Evolutionary conservation across 176 grass and related monocot species (phyloP), one percentile per base, ranked within the genome.

Genomic region (Aegilops bicornis): DNA sequence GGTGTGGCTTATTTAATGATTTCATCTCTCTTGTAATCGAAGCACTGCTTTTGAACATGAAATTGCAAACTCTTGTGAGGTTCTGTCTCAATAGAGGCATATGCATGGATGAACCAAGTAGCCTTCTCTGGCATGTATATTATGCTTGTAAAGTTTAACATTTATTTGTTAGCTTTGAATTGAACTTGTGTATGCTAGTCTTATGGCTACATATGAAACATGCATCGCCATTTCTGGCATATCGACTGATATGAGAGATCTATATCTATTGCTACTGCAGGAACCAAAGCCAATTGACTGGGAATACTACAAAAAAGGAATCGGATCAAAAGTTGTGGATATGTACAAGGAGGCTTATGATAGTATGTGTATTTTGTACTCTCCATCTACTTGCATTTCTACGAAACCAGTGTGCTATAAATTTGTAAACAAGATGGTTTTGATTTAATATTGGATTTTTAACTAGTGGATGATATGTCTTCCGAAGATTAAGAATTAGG

Each of bases 301-400:
- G 95, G 90, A 97, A 30, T 92, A 91, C 71, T 97, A 92, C 71
- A 94, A 80, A 76, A 97, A 91, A 54, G 95, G 84, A 87, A 92
- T 97, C 80, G 92, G 92, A 12, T 69, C 90, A 13, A 88, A 86
- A 37, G 70, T 94, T 79, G 90, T 97, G 8, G 87, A 97, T 79
- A 84, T 91, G 88, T 94, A 94, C 87, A 97, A 92, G 87, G 65
- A 97, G 37, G 90, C 84, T 61, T 97, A 91, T 52, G 95, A 92
- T 73, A 97, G 92, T 91, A 91, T 85, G 92, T 24, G 40, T 47
- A 79, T 23, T 83, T 40, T 29, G 12, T 72, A 36, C 9, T 10
- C 66, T 15, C 43, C 14, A 73, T 73, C 79, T 68, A 33, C 1
- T 30, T 23, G 25, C 16, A 29, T 88, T 64, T 90, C 64, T 48